A percentile compares a stretch with the other conserved stretches of the same genome.
Conservation (phyloP, 1,284 basidiomycete species). For the Tilletia walkeri region DNA sequence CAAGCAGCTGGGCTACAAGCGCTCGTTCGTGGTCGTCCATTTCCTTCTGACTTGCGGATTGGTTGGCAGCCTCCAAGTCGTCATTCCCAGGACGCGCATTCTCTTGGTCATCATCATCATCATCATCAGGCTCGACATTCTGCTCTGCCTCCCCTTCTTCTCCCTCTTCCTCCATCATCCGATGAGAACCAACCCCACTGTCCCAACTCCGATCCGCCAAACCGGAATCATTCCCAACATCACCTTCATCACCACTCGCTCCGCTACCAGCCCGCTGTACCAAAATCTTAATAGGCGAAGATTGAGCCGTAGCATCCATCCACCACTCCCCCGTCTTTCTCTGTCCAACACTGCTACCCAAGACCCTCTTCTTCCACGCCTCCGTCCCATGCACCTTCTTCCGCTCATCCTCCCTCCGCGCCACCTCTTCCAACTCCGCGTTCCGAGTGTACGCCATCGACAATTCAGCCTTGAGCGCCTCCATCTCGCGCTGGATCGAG, state of each 20-base stretch:
- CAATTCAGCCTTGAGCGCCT: slow-evolving; percentile 42
- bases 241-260: neutral
- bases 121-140: neutral
- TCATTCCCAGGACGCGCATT: neutral
- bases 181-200: neutral
- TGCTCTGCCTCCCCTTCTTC: no score
- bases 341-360: neutral
- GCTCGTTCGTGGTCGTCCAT: slow-evolving; percentile 30
- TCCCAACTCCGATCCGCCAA: slow-evolving; percentile 1
- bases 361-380: slow-evolving; percentile 17
- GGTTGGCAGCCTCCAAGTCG: neutral
- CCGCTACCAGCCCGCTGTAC: neutral
- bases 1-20: slow-evolving; percentile 37
- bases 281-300: slow-evolving; percentile 14
- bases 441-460: slow-evolving; percentile 41
- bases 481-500: slow-evolving; percentile 41
- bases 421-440: slow-evolving; percentile 35
- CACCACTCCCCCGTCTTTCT: slow-evolving; percentile 14
- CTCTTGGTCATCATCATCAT: neutral
- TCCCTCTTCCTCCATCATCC: no score
- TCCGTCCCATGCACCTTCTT: slow-evolving; percentile 12
- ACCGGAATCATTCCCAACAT: neutral
- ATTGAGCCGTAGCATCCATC: neutral
- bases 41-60: neutral
- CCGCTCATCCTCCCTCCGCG: neutral